Percentiles rank a stretch among this genome's conserved stretches.
These are phyloP conservation scores for Pseudocercospora fijiensis DNA, from an alignment of 2,329 filamentous ascomycete species.

Conservation along the genomic window DNA sequence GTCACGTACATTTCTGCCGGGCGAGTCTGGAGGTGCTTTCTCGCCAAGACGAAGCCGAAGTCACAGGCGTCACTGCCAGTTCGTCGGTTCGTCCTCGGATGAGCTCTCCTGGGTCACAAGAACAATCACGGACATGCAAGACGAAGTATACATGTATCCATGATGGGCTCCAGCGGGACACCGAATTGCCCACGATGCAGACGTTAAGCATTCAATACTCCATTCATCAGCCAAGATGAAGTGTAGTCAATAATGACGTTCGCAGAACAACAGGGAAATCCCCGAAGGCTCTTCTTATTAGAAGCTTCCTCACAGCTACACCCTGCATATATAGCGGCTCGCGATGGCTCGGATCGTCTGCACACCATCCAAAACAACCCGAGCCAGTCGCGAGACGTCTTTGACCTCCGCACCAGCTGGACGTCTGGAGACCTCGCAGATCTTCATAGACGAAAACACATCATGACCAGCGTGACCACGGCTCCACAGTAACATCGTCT, in stretches of 20 bases:
- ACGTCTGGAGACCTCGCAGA: background rate
- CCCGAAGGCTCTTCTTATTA: background rate
- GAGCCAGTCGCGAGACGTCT: background rate
- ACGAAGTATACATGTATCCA: no score
- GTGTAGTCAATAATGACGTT: background rate
- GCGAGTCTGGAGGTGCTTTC: no score
- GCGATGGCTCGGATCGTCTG: conserved; percentile 1
- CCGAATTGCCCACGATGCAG: background rate
- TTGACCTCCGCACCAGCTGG: background rate
- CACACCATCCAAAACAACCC: background rate
- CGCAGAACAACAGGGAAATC: background rate
- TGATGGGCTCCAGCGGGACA: background rate
- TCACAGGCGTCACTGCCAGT: background rate
- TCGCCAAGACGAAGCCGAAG: background rate
- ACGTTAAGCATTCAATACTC: background rate
- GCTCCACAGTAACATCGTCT: conserved; percentile 4
- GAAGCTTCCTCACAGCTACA: background rate
- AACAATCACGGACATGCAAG: background rate
- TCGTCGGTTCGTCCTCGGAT: background rate
- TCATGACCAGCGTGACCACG: background rate
- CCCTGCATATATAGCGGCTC: background rate
- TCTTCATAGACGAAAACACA: conserved; percentile 1
- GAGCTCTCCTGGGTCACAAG: background rate
- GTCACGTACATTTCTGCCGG: no score
- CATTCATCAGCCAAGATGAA: background rate